Evolutionary conservation across 2,329 filamentous ascomycete genomes (phyloP), one percentile per base, ranked within the genome.

Genomic region (Penicillium psychrosexuale): DNA sequence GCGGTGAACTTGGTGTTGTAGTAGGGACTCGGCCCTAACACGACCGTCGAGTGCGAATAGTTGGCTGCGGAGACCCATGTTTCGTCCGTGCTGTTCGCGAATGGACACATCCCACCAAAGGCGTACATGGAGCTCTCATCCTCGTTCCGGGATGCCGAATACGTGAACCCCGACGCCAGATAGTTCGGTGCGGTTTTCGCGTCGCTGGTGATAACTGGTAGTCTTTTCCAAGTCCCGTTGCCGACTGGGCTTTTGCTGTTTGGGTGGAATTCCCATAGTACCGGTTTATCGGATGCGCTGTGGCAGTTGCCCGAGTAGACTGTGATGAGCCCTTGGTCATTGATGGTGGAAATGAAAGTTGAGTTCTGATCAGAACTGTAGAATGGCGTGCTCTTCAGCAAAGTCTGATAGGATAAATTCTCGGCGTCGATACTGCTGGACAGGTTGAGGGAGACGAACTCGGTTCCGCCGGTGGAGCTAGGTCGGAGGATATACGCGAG

Each of bases 51-150:
- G 66, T 91, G 91, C 2, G 90, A 92, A 72, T 96, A 97, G 38
- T 84, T 83, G 11, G 88, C 90, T 9, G 79, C 72, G 2, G 82
- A 81, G 58, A 89, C 83, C 87, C 90, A 91, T 30, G 78, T 78
- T 7, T 75, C 66, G 17, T 73, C 68, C 19, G 76, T 72, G n/a
- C 71, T 68, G 8, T 71, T 72, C 3, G 66, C 63, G 27, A 69
- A 73, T 5, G 88, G 87, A 66, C 93, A 97, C 91, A 97, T 96
- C 62, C 93, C 93, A 34, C 91, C 93, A 72, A 96, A 97, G 7
- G 87, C 77, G 68, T 91, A 96, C 40, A 73, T 60, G 37, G 68
- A 61, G 51, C 57, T 62, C 81, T 83, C 36, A 78, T 79, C 44
- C 84, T 75, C 34, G 78, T 82, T 31, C 79, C 80, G 19, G 11